A percentile compares a stretch with the other conserved stretches of the same genome.
These are phyloP conservation scores for Quercus engelmannii DNA, from an alignment of 306 rosid genomes.

Conservation along the genomic window DNA sequence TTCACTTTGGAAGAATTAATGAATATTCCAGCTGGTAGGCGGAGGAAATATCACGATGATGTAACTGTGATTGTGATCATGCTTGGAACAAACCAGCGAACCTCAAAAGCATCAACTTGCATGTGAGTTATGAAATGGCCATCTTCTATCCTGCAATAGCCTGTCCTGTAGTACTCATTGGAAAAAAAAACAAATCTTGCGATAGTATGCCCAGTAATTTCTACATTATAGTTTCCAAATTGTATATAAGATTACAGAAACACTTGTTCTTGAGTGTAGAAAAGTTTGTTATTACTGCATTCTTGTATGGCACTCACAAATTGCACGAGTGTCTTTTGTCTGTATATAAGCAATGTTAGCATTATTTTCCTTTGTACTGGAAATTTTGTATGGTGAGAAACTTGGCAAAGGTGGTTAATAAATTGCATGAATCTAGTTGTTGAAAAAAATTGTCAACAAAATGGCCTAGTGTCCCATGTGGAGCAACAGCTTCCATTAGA, in stretches of 20 bases:
- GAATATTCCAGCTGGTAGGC: constrained; percentile 83
- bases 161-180: not conserved
- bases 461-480: not conserved
- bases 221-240: not conserved
- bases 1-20: constrained; percentile 86
- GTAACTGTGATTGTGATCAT: constrained; percentile 84
- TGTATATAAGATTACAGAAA: constrained; percentile 24
- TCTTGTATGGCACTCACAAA: constrained; percentile 7
- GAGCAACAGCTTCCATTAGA: not conserved
- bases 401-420: not conserved
- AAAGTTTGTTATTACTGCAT: not conserved
- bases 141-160: constrained; percentile 3
- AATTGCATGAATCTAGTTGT: not conserved
- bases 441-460: not conserved
- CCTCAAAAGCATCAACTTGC: constrained; percentile 88
- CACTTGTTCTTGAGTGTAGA: constrained; percentile 1
- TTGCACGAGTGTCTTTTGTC: not conserved
- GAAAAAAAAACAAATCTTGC: not conserved
- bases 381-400: not conserved
- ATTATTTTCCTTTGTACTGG: not conserved
- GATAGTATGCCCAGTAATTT: not conserved
- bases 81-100: constrained; percentile 84
- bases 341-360: not conserved
- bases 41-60: constrained; percentile 97
- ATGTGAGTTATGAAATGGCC: constrained; percentile 26